Evolutionary conservation across 345 rosid genomes (phyloP), one percentile per base, ranked within the genome.

Genomic region (Eucalyptus cloeziana): DNA sequence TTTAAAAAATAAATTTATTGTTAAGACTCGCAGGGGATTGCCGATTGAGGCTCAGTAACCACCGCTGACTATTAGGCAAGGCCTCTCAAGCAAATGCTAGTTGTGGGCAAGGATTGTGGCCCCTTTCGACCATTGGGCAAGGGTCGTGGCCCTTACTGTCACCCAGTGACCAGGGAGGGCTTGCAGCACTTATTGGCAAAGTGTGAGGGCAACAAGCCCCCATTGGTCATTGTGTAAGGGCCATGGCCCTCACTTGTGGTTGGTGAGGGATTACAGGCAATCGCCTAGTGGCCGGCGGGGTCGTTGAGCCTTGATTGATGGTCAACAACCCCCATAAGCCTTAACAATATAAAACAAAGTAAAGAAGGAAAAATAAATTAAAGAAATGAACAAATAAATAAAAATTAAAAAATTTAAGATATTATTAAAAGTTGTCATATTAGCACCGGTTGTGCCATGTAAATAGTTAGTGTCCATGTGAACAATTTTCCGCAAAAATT

Each of bases 391-490:
- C 27, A 56, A 56, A 56, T 56, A 56, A 56, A 56, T 56, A 56
- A 56, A 56, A 56, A 56, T 21, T 8, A 0, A 56, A 56, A 56
- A 56, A 4, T 10, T 56, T 22, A 56, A 4, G 10, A 56, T 56
- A 25, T 56, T 56, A 56, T 22, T 56, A 56, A 56, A 22, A 56
- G 3, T 56, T 24, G 62, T 56, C 62, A 22, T 12, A 56, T 56
- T 3, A 22, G 0, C 11, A 9, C 5, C 2, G 3, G 4, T 24
- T 6, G 11, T 24, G 62, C 5, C 5, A 22, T 24, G 13, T 56
- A 56, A 24, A 56, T 24, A 24, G 12, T 22, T 24, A 24, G 12
- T 0, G 0, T 56, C 30, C 27, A 54, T 2, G 11, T 22, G 3
- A 54, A 9, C 12, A 21, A 54, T 22, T 22, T 56, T 22, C 1